Base-by-base conservation (phyloP, 169 alveolate genomes). In the Cryptosporidium ubiquitum region DNA sequence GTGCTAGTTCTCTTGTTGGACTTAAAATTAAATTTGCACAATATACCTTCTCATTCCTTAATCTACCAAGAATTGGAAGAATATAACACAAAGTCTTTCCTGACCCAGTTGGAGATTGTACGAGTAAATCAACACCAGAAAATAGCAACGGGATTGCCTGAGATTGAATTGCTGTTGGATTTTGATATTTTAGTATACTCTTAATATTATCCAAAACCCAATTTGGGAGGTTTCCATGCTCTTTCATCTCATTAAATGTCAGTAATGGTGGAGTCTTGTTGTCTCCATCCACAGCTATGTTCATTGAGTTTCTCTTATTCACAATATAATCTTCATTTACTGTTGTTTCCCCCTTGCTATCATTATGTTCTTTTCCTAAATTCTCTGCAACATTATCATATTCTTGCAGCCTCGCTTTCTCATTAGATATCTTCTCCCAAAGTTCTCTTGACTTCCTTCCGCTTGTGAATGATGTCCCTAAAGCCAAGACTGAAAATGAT, bases 11-110 rank as follows among this genome's bases (percentile, higher is more conserved):
- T 92, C 98, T 94, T 40, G 97, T 91, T 70, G 98, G 98, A 42
- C 96, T 94, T 33, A 96, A 69, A 26, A 96, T 92, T 33, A 96
- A 66, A 23, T 58, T 61, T 20, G 73, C 51, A 16, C 89, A 79
- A 20, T 79, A 79, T 26, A 64, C 52, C n/a, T 37, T 79, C 20
- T 79, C 89, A n/a, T 26, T 79, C 5, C 33, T 33, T 26, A 79
- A 39, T 64, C 75, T 49, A 40, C 57, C 57, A 14, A 97, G 84
- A n/a, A 96, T 74, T 10, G 99, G 99, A 39, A 96, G 86, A 52
- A 96, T 91, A 93, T 95, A 97, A 20, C 98, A 93, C 69, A 97
- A 70, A 6, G 98, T 95, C 92, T 97, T 97, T 39, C 99, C 99
- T 26, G 96, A 91, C 0, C 98, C 98, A 14, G 99, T 96, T 73